A percentile compares a stretch with the other conserved stretches of the same genome.
Evolutionary conservation across 371 early-diverging fungal genomes (phyloP).

Genomic region (Furculomyces boomerangus): DNA sequence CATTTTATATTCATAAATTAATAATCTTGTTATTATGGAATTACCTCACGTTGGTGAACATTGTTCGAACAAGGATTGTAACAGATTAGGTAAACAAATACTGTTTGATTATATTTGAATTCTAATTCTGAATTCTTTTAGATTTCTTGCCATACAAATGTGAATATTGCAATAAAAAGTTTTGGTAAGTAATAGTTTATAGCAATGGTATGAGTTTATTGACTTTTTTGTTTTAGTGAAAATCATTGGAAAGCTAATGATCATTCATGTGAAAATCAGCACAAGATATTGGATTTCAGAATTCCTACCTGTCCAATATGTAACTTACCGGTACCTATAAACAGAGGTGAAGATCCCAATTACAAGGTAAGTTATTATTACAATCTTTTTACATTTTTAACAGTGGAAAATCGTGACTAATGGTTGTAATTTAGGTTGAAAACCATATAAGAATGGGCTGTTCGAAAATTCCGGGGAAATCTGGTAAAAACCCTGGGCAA

Average conservation of each 20-base stretch:
- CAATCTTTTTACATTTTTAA: background rate
- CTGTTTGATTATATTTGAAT: background rate
- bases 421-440: constrained; percentile 6
- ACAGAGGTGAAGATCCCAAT: constrained; percentile 16
- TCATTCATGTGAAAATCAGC: constrained; percentile 9
- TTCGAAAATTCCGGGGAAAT: constrained; percentile 4
- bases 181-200: constrained; percentile 11
- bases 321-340: constrained; percentile 11
- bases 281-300: constrained; percentile 12
- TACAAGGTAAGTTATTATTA: constrained; percentile 6
- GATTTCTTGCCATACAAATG: constrained; percentile 11
- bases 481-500: constrained; percentile 1
- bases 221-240: constrained; percentile 9
- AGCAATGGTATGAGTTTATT: background rate
- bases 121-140: background rate
- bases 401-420: constrained; percentile 3
- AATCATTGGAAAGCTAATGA: constrained; percentile 13
- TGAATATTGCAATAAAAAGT: constrained; percentile 7
- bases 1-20: no score
- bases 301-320: constrained; percentile 22
- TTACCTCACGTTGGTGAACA: background rate
- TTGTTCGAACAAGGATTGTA: background rate
- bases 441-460: constrained; percentile 5
- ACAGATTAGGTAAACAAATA: background rate
- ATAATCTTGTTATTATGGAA: constrained; percentile 1